These are phyloP conservation scores for Citrus trifoliata DNA, from an alignment of 345 rosid species.

Conservation along the genomic window DNA sequence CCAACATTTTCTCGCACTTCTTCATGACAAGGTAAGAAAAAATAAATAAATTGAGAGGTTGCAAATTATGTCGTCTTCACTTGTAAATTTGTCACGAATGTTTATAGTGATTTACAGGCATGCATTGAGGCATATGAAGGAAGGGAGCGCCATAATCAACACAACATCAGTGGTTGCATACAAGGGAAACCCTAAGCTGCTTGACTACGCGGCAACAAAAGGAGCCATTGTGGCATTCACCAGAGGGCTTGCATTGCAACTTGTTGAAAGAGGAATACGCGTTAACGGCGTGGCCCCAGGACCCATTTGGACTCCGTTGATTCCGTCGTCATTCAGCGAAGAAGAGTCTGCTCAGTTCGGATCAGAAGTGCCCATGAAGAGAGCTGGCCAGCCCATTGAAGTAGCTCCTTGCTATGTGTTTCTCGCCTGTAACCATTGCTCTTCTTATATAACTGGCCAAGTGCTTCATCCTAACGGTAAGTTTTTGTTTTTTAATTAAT, in stretches of 20 bases:
- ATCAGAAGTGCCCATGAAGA: conserved; percentile 51
- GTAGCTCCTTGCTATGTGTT: conserved; percentile 68
- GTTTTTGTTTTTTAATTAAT: neutral
- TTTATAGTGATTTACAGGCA: conserved; percentile 31
- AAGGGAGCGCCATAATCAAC: conserved; percentile 70
- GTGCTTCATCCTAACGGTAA: conserved; percentile 74
- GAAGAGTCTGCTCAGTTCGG: conserved; percentile 52
- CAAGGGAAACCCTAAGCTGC: conserved; percentile 39
- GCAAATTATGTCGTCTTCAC: too few relatives aligned
- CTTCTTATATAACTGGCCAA: conserved; percentile 78
- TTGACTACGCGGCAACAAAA: conserved; percentile 67
- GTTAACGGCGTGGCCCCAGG: conserved; percentile 81
- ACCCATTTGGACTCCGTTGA: conserved; percentile 79
- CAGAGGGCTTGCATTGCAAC: conserved; percentile 65
- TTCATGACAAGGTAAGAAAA: conserved; percentile 41
- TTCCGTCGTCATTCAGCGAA: conserved; percentile 48
- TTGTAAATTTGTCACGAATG: too few relatives aligned
- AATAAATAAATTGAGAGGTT: too few relatives aligned
- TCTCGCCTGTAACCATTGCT: conserved; percentile 70
- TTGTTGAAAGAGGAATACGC: conserved; percentile 51
- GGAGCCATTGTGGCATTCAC: conserved; percentile 73
- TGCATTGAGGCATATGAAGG: conserved; percentile 72
- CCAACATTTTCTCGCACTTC: conserved; percentile 65
- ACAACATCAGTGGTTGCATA: conserved; percentile 63
- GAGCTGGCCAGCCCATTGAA: conserved; percentile 78